Base-by-base conservation (phyloP, 257 asterid species). In the Ilex asprella region DNA sequence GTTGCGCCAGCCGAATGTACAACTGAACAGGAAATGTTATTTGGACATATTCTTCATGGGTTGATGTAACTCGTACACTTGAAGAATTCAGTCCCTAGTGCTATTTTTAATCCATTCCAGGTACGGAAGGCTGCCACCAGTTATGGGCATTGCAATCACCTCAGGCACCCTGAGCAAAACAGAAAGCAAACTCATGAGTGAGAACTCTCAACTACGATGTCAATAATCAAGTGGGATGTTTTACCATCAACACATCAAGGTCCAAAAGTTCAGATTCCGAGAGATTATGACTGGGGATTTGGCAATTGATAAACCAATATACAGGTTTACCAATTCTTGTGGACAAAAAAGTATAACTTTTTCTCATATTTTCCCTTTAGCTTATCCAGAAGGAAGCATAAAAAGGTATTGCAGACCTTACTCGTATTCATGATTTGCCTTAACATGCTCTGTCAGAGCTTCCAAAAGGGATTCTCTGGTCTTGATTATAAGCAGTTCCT, bases 401-500 rank as follows among this genome's bases (percentile, higher is more conserved):
- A 21, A 21, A 21, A 46, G 30, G 58, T 12, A 10, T 49, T 14
- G 5, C 46, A 58, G 39, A 64, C 60, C 90, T 82, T 66, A 89
- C 99, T 89, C 96, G 30, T 93, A 89, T 81, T 85, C 97, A 64
- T 89, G 97, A 80, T 89, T 89, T 60, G 89, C 81, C 71, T 85
- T 89, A 63, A 89, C 95, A 71, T 93, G 97, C 72, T 81, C 84
- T 2, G 94, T 87, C 70, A 93, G 76, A 63, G 91, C 88, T 74
- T 78, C 87, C 47, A 93, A 70, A 66, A 89, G 97, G 66, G 97
- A 91, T 61, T 88, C 94, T 79, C 95, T 73, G 30, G 98, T 91
- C 81, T 91, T 88, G 80, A 91, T 86, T 68, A 91, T 91, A 16
- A 91, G 98, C 79, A 91, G 80, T 77, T 88, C 98, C 69, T 91